Percentiles rank a stretch among this genome's conserved stretches.
Evolutionary conservation across 352 stramenopile genomes (phyloP).

Genomic region (Globisporangium sylvaticum): DNA sequence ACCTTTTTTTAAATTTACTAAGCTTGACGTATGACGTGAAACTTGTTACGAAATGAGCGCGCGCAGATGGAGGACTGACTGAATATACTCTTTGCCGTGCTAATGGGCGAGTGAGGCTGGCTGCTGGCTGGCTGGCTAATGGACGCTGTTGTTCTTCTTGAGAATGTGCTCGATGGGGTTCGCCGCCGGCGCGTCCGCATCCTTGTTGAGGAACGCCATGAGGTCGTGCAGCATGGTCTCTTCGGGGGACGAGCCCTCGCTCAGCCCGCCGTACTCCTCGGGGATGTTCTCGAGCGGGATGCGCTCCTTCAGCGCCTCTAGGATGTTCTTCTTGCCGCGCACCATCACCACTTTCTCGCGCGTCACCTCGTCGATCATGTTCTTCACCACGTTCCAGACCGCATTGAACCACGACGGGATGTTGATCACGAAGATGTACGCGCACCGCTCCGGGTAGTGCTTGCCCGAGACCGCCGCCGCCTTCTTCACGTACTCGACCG

Average conservation of each 20-base stretch:
- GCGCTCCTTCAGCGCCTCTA: conserved; percentile 64
- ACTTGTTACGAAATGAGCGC: neutral
- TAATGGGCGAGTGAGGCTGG: neutral
- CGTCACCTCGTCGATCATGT: conserved; percentile 91
- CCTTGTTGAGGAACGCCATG: conserved; percentile 74
- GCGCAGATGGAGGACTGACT: neutral
- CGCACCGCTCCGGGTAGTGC: conserved; percentile 92
- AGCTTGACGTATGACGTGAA: neutral
- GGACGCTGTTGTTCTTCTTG: conserved; percentile 24
- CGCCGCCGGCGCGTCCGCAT: conserved; percentile 38
- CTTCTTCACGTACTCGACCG: conserved; percentile 83
- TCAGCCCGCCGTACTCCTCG: conserved; percentile 70
- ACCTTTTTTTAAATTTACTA: conserved; percentile 5
- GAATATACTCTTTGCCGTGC: neutral
- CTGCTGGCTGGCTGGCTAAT: neutral
- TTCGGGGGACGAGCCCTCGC: conserved; percentile 56
- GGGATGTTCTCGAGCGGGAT: conserved; percentile 80
- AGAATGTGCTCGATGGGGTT: conserved; percentile 57
- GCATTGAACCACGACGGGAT: conserved; percentile 92
- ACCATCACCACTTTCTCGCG: conserved; percentile 92
- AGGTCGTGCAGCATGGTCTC: conserved; percentile 69
- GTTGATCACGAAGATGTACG: conserved; percentile 94
- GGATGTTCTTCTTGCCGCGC: conserved; percentile 78
- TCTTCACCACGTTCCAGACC: conserved; percentile 92
- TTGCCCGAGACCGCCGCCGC: conserved; percentile 74